These are phyloP conservation scores for Agaricus subrufescens DNA, from an alignment of 768 basidiomycete species.

Conservation along the genomic window DNA sequence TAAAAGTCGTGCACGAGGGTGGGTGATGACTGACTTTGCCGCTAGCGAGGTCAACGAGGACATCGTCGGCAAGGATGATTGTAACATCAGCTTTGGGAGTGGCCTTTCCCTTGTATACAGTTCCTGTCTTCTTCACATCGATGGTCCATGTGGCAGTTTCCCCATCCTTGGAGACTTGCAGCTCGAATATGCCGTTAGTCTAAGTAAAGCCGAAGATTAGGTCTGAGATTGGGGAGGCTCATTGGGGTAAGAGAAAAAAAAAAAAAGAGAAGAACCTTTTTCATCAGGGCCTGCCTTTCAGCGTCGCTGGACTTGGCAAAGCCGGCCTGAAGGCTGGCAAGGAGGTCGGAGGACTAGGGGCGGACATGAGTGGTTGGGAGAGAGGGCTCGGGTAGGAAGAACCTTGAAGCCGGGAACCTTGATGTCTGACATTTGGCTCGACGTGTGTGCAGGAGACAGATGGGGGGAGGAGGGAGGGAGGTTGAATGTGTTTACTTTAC, in stretches of 20 bases:
- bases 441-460: slow-evolving; percentile 7
- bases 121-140: slow-evolving; percentile 83
- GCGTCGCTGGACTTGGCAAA: slow-evolving; percentile 52
- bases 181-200: slow-evolving; percentile 88
- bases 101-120: slow-evolving; percentile 68
- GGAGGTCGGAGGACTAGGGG: slow-evolving; percentile 60
- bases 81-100: slow-evolving; percentile 80
- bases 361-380: neutral
- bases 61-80: slow-evolving; percentile 73
- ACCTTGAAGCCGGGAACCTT: slow-evolving; percentile 77
- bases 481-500: neutral
- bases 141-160: slow-evolving; percentile 84
- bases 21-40: slow-evolving; percentile 52
- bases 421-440: slow-evolving; percentile 58
- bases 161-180: slow-evolving; percentile 69
- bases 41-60: slow-evolving; percentile 62
- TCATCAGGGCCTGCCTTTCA: slow-evolving; percentile 65
- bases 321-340: slow-evolving; percentile 45
- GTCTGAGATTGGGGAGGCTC: too few relatives aligned
- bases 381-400: neutral
- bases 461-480: slow-evolving; percentile 1
- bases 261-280: slow-evolving; percentile 48
- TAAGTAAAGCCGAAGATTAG: slow-evolving; percentile 20
- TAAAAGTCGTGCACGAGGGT: neutral
- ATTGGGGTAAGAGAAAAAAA: neutral